Conservation (phyloP, 805 yeast species). For the Torulaspora quercuum region DNA sequence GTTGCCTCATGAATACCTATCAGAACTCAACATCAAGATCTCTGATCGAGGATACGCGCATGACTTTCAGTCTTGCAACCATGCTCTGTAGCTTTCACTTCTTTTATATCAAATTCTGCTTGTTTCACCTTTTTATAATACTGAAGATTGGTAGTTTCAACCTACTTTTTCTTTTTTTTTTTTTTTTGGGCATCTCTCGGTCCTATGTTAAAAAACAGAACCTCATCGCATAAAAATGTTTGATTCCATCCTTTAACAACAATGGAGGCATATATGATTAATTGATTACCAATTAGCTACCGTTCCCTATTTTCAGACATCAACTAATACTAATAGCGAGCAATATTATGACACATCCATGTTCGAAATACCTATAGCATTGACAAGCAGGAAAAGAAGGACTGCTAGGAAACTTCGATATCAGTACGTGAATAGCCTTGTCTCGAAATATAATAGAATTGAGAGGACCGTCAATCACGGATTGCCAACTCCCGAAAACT, state of each 20-base stretch:
- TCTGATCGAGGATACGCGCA: too few species aligned
- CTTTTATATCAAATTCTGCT: too few species aligned
- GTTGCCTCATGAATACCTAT: too few species aligned
- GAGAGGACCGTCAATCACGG: slow-evolving; percentile 7
- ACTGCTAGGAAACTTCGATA: slow-evolving; percentile 29
- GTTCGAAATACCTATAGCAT: slow-evolving; percentile 31
- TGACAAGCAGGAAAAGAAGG: slow-evolving; percentile 18
- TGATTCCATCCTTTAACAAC: too few species aligned
- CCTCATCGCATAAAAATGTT: slow-evolving; percentile 9
- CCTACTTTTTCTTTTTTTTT: slow-evolving; percentile 5
- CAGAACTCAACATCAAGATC: too few species aligned
- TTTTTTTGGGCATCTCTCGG: slow-evolving; percentile 1
- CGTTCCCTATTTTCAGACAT: neutral
- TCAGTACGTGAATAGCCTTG: slow-evolving; percentile 26
- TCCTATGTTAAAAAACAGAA: too few species aligned
- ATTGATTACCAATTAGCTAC: neutral
- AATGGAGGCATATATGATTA: neutral
- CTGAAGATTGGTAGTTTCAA: neutral
- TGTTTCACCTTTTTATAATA: too few species aligned
- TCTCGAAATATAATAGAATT: slow-evolving; percentile 18
- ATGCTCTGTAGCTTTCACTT: too few species aligned
- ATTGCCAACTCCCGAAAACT: slow-evolving; percentile 28
- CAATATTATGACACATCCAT: slow-evolving; percentile 12
- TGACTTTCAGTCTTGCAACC: too few species aligned
- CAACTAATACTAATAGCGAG: neutral